These are phyloP conservation scores for Allium cepa DNA, from an alignment of 106 monocot species.

Conservation along the genomic window DNA sequence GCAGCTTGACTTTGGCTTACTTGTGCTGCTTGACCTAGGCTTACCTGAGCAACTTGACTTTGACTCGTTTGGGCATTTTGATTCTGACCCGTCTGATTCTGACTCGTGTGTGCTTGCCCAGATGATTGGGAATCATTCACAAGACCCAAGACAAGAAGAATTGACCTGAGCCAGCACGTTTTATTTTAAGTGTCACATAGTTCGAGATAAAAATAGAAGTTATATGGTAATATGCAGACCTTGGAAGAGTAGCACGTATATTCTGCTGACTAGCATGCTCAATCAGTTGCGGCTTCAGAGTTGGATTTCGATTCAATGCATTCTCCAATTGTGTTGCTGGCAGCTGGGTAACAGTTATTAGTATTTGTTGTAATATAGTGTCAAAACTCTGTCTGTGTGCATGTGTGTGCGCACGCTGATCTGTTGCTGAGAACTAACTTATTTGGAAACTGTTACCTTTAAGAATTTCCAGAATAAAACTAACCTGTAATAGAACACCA, in stretches of 20 bases:
- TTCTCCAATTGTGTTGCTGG: conserved; percentile 94
- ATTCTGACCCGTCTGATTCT: conserved; percentile 17
- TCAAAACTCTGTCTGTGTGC: too few relatives aligned
- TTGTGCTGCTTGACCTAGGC: conserved; percentile 50
- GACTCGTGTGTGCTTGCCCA: conserved; percentile 35
- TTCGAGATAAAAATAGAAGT: not conserved
- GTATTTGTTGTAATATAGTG: too few relatives aligned
- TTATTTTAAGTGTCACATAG: conserved; percentile 4
- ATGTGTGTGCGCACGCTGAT: too few relatives aligned
- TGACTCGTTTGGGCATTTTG: conserved; percentile 1
- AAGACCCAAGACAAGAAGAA: conserved; percentile 74
- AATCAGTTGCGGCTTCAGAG: conserved; percentile 43
- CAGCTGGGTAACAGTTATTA: conserved; percentile 26
- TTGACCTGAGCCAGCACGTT: conserved; percentile 38
- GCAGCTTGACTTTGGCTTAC: conserved; percentile 46
- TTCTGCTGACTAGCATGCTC: conserved; percentile 81
- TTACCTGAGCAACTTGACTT: conserved; percentile 45
- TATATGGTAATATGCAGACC: conserved; percentile 25
- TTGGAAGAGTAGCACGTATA: conserved; percentile 64
- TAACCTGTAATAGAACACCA: conserved; percentile 80
- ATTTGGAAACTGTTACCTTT: too few relatives aligned
- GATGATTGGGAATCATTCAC: conserved; percentile 46
- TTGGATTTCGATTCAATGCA: conserved; percentile 76
- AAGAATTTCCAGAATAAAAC: not conserved
- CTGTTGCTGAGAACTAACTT: too few relatives aligned